Conservation (phyloP, 441 rosid genomes). For the Viola pubescens region DNA sequence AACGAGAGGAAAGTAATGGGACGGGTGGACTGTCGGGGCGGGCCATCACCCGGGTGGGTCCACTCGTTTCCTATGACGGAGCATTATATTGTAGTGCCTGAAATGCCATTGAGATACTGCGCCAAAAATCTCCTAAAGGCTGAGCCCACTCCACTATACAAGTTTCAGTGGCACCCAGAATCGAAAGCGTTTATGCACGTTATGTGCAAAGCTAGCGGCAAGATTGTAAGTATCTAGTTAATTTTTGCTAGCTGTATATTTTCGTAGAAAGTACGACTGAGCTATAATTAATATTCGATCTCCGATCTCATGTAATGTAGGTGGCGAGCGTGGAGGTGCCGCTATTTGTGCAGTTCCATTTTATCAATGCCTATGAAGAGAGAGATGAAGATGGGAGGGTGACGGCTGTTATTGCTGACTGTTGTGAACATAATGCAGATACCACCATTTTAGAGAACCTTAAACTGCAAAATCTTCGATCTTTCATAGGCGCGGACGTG, state of each 20-base stretch:
- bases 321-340: slow-evolving; percentile 95
- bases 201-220: slow-evolving; percentile 85
- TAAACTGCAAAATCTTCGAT: slow-evolving; percentile 62
- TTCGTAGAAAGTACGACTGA: background rate
- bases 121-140: slow-evolving; percentile 73
- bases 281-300: background rate
- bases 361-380: slow-evolving; percentile 91
- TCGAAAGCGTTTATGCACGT: slow-evolving; percentile 69
- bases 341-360: slow-evolving; percentile 75
- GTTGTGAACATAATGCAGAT: slow-evolving; percentile 86
- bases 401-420: slow-evolving; percentile 62
- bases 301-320: too few relatives aligned
- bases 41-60: slow-evolving; percentile 92
- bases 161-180: slow-evolving; percentile 84
- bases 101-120: slow-evolving; percentile 90
- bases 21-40: slow-evolving; percentile 61
- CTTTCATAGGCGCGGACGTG: slow-evolving; percentile 49
- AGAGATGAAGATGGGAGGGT: slow-evolving; percentile 69
- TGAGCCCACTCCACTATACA: slow-evolving; percentile 86
- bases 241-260: background rate
- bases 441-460: slow-evolving; percentile 69
- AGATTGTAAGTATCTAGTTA: slow-evolving; percentile 41
- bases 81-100: slow-evolving; percentile 73
- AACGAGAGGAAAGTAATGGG: slow-evolving; percentile 86
- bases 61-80: slow-evolving; percentile 94